Percentiles rank a stretch among this genome's conserved stretches.
phyloP scores from a whole-genome alignment of 2,329 filamentous ascomycete genomes.

The Cordyceps tenuipes region DNA sequence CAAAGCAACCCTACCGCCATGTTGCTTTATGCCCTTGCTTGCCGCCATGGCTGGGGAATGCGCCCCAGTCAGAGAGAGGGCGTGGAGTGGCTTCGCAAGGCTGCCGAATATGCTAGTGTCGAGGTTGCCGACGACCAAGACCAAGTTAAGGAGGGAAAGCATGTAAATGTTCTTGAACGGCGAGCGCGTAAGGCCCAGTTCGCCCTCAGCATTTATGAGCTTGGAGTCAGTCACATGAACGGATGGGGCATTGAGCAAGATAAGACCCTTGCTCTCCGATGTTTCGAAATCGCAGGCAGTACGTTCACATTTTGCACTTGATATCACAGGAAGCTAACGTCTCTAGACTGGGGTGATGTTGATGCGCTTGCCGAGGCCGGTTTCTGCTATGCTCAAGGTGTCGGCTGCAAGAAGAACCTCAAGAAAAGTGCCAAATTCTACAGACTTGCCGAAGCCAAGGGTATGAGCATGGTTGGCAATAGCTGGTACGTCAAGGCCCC shows the following conservation, averaged over 20 bases:
- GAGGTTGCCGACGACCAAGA: slow-evolving; percentile 80
- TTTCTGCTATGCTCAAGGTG: slow-evolving; percentile 89
- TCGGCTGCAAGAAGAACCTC: slow-evolving; percentile 91
- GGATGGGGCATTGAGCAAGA: slow-evolving; percentile 97
- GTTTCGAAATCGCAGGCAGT: slow-evolving; percentile 92
- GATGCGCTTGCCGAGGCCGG: slow-evolving; percentile 92
- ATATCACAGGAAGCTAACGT: slow-evolving; percentile 17
- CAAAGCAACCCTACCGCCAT: slow-evolving; percentile 86
- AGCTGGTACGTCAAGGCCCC: slow-evolving; percentile 65
- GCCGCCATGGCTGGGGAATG: slow-evolving; percentile 97
- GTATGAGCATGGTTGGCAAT: slow-evolving; percentile 96
- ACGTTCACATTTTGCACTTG: slow-evolving; percentile 28
- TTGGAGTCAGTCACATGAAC: slow-evolving; percentile 95
- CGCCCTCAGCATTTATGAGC: slow-evolving; percentile 88
- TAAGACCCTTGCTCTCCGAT: slow-evolving; percentile 75
- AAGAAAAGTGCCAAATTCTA: slow-evolving; percentile 92
- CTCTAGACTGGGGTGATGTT: slow-evolving; percentile 76
- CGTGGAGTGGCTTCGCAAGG: slow-evolving; percentile 84
- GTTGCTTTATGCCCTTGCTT: slow-evolving; percentile 91
- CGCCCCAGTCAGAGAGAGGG: slow-evolving; percentile 83
- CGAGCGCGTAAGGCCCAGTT: slow-evolving; percentile 89
- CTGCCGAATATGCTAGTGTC: slow-evolving; percentile 72
- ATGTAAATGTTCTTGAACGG: slow-evolving; percentile 57
- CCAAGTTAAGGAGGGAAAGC: slow-evolving; percentile 52
- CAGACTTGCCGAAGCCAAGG: slow-evolving; percentile 80